Evolutionary conservation across 192 early-diverging fungal genomes (phyloP).

Genomic region (Dissophora ornata): DNA sequence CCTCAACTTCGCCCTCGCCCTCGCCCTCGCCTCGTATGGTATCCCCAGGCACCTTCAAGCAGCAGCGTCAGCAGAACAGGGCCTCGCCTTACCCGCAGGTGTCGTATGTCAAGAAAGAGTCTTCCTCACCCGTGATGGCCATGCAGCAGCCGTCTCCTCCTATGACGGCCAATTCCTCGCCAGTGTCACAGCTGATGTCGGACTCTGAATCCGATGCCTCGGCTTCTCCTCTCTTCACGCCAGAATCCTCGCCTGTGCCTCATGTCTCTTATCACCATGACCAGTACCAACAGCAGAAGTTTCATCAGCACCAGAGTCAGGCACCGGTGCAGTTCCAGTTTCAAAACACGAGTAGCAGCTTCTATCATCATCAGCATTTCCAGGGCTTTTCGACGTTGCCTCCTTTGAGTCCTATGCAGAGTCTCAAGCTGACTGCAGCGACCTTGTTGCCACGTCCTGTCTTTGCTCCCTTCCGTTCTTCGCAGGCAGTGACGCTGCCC

Average conservation of each 20-base stretch:
- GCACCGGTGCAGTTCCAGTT: conserved; percentile 40
- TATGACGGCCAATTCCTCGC: conserved; percentile 31
- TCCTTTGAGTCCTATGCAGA: conserved; percentile 21
- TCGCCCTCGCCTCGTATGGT: conserved; percentile 26
- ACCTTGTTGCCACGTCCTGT: conserved; percentile 48
- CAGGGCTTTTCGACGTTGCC: conserved; percentile 20
- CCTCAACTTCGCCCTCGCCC: conserved; percentile 16
- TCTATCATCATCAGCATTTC: conserved; percentile 18
- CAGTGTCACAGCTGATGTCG: conserved; percentile 35
- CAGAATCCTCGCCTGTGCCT: conserved; percentile 61
- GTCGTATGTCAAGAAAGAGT: conserved; percentile 13
- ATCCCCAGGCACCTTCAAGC: conserved; percentile 10
- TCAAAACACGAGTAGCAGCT: conserved; percentile 41
- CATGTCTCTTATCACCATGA: conserved; percentile 10
- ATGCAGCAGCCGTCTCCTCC: conserved; percentile 18
- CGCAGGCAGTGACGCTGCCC: conserved; percentile 47
- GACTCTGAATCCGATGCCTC: conserved; percentile 48
- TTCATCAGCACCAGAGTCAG: conserved; percentile 20
- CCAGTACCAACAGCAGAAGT: conserved; percentile 28
- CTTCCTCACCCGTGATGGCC: conserved; percentile 13
- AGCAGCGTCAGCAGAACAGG: conserved; percentile 24
- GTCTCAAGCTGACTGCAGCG: conserved; percentile 15
- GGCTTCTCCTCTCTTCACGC: conserved; percentile 58
- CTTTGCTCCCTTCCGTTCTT: conserved; percentile 47
- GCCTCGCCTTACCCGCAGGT: conserved; percentile 35